phyloP scores from a whole-genome alignment of 2,329 filamentous ascomycete genomes.

The Plectosphaerella cucumerina region DNA sequence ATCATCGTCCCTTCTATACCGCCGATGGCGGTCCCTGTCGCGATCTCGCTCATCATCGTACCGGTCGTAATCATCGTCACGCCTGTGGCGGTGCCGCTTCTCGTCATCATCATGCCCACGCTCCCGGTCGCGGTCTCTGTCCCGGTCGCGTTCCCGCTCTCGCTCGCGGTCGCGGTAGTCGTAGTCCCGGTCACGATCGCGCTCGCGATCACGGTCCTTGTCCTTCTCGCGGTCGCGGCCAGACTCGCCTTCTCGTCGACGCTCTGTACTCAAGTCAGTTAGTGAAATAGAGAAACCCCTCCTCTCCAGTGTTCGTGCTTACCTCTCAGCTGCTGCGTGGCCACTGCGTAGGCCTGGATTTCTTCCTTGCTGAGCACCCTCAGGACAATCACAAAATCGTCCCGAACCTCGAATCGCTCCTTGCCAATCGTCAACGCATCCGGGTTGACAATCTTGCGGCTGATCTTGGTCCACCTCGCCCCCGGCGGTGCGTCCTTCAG shows the following conservation, averaged over 20 bases:
- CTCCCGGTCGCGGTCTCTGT: constrained; percentile 29
- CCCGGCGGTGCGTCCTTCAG: constrained; percentile 67
- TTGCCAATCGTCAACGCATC: constrained; percentile 82
- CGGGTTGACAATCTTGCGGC: constrained; percentile 81
- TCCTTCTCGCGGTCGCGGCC: constrained; percentile 10
- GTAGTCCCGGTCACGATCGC: constrained; percentile 21
- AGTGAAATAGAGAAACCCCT: neutral
- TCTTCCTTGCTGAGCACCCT: constrained; percentile 84
- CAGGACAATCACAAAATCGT: constrained; percentile 90
- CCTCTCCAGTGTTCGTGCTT: constrained; percentile 22
- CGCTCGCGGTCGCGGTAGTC: constrained; percentile 25
- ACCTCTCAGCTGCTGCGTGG: constrained; percentile 80
- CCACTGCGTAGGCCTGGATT: constrained; percentile 80
- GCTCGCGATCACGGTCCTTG: constrained; percentile 18
- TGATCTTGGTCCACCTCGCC: constrained; percentile 92
- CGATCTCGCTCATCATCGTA: constrained; percentile 23
- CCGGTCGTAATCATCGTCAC: constrained; percentile 32
- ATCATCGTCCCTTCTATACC: constrained; percentile 22
- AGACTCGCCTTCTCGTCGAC: constrained; percentile 23
- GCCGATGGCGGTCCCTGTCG: constrained; percentile 20
- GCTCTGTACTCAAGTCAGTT: constrained; percentile 15
- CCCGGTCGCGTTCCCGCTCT: constrained; percentile 14
- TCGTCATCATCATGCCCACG: constrained; percentile 18
- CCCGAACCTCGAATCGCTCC: constrained; percentile 86
- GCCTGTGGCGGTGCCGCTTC: constrained; percentile 15